Evolutionary conservation across 345 rosid genomes (phyloP), one percentile per base, ranked within the genome.

Genomic region (Gossypium thurberi): DNA sequence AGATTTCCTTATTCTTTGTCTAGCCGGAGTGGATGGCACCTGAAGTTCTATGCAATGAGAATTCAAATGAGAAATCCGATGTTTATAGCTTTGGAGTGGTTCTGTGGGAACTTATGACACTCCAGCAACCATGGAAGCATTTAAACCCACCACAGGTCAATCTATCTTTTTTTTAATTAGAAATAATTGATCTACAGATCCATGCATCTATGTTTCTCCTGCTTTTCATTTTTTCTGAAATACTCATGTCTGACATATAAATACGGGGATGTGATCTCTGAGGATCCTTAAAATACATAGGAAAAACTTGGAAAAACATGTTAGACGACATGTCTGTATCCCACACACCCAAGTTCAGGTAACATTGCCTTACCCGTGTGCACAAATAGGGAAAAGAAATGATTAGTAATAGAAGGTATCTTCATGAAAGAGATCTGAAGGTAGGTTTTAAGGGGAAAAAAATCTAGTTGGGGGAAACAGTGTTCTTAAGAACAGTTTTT

Each of bases 11-110:
- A 26, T 47, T 71, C 70, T 65, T 59, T 70, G 65, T 50, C 58
- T 58, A 86, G 90, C 90, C 86, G 37, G 87, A 84, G 78, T 86
- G 90, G 90, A 86, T 86, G 90, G 90, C 87, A 47, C 90, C 90
- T 26, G 90, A 86, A 84, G 82, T 86, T 65, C 83, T 86, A 3
- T 78, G 86, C 14, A 79, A 82, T 69, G 90, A 86, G 53, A 83
- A 75, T 64, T 84, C 90, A 57, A 78, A 86, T 82, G 90, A 86
- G 71, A 86, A 86, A 79, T 82, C 85, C 47, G 90, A 86, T 72
- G 71, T 86, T 57, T 86, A 82, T 78, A 84, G 90, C 74, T 86
- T 86, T 81, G 90, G 90, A 44, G 84, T 86, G 23, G 80, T 86
- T 73, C 70, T 86, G 65, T 84, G 90, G 90, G 87, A 86, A 76